These are phyloP conservation scores for Theileria equi DNA, from an alignment of 169 alveolate species.

Conservation along the genomic window DNA sequence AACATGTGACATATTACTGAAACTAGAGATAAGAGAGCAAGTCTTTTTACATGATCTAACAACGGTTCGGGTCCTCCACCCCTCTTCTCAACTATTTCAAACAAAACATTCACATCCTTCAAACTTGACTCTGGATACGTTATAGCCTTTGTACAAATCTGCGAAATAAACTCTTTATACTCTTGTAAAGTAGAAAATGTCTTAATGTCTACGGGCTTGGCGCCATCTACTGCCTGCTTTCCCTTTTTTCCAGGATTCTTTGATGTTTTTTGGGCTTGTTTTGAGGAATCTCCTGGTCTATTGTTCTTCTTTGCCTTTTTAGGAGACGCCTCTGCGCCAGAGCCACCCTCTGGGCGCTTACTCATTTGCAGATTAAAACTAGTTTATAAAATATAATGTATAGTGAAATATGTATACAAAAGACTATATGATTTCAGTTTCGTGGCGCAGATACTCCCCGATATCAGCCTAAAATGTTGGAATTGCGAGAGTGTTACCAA, in stretches of 20 bases:
- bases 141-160: conserved; percentile 50
- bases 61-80: conserved; percentile 49
- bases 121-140: conserved; percentile 47
- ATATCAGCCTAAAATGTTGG: conserved; percentile 53
- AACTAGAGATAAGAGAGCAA: conserved; percentile 51
- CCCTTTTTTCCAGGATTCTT: not conserved
- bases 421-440: conserved; percentile 46
- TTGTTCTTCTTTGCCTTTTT: not conserved
- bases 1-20: conserved; percentile 42
- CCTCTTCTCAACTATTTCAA: conserved; percentile 17
- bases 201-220: conserved; percentile 15
- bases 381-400: not conserved
- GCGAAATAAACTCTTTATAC: conserved; percentile 38
- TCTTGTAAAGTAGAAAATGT: conserved; percentile 27
- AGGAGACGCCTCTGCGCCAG: not conserved
- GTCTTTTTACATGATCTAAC: not conserved
- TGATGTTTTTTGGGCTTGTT: not conserved
- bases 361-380: not conserved
- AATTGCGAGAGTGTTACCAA: not conserved
- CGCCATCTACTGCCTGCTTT: not conserved
- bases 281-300: not conserved
- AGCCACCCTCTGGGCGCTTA: too few relatives aligned
- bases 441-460: conserved; percentile 64
- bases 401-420: not conserved
- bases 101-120: conserved; percentile 16